phyloP scores from a whole-genome alignment of 2,329 filamentous ascomycete species.

The Aciculosporium take region DNA sequence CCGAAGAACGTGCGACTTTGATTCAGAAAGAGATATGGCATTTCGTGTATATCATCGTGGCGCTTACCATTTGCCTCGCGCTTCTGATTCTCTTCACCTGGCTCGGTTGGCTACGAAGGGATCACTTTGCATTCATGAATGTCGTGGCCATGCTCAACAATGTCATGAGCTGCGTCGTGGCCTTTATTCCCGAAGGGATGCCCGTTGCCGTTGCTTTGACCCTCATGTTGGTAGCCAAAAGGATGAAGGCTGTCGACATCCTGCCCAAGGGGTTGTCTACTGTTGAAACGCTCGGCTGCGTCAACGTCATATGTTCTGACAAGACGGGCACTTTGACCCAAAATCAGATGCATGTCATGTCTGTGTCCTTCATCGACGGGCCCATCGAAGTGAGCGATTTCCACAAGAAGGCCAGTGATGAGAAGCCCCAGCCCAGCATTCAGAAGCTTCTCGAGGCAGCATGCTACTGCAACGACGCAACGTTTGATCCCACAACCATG shows the following conservation, averaged over 20 bases:
- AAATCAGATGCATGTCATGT: conserved; percentile 30
- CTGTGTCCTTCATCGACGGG: conserved; percentile 22
- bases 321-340: conserved; percentile 29
- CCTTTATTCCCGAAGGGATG: conserved; percentile 27
- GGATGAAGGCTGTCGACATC: conserved; percentile 28
- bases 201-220: conserved; percentile 25
- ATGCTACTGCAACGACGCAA: conserved; percentile 27
- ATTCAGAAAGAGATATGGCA: conserved; percentile 29
- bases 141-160: conserved; percentile 30
- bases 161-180: conserved; percentile 29
- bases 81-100: conserved; percentile 30
- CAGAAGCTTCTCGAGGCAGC: conserved; percentile 17
- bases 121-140: conserved; percentile 24
- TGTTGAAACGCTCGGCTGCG: conserved; percentile 28
- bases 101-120: conserved; percentile 24
- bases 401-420: conserved; percentile 9
- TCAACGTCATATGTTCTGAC: conserved; percentile 29
- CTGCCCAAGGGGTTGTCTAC: conserved; percentile 27
- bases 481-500: conserved; percentile 24
- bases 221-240: conserved; percentile 27
- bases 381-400: conserved; percentile 15
- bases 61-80: conserved; percentile 23
- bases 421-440: conserved; percentile 7
- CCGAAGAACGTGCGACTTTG: conserved; percentile 24
- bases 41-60: conserved; percentile 28